Percentiles rank a stretch among this genome's conserved stretches.
Conservation (phyloP, 805 yeast species). For the Lachancea lanzarotensis region DNA sequence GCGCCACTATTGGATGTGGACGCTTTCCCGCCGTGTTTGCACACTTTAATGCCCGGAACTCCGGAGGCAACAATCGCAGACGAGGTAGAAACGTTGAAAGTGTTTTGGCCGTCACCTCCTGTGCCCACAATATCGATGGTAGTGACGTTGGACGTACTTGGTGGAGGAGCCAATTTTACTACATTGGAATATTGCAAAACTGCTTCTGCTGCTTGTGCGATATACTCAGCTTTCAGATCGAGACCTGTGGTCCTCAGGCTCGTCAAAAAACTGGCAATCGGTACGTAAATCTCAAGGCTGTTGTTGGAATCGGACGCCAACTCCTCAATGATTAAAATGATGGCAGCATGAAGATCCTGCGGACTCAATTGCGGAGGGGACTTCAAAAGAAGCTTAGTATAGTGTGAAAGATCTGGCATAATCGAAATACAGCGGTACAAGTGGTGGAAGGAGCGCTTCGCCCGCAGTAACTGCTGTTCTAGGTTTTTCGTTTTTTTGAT, state of each 20-base stretch:
- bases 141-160: conserved; percentile 48
- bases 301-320: conserved; percentile 34
- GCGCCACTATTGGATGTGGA: conserved; percentile 90
- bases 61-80: conserved; percentile 94
- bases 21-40: conserved; percentile 98
- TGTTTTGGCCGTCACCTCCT: conserved; percentile 97
- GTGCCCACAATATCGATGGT: conserved; percentile 86
- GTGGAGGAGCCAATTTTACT: conserved; percentile 36
- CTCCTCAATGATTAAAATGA: conserved; percentile 54
- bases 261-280: conserved; percentile 72
- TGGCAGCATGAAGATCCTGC: conserved; percentile 56
- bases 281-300: conserved; percentile 37
- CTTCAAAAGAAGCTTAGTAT: conserved; percentile 50
- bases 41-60: conserved; percentile 58
- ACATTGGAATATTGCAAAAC: conserved; percentile 57
- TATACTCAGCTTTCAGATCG: conserved; percentile 74
- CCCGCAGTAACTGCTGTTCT: no score
- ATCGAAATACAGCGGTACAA: neutral
- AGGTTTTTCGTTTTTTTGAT: no score
- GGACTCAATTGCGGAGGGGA: conserved; percentile 60
- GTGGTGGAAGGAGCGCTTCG: neutral
- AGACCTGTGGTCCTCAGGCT: conserved; percentile 66
- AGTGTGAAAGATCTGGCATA: conserved; percentile 5
- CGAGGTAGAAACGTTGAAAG: conserved; percentile 93
- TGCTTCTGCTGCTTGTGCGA: conserved; percentile 80